Evolutionary conservation across 1,139 yeast species (phyloP).

Genomic region (Wickerhamomyces sp.): DNA sequence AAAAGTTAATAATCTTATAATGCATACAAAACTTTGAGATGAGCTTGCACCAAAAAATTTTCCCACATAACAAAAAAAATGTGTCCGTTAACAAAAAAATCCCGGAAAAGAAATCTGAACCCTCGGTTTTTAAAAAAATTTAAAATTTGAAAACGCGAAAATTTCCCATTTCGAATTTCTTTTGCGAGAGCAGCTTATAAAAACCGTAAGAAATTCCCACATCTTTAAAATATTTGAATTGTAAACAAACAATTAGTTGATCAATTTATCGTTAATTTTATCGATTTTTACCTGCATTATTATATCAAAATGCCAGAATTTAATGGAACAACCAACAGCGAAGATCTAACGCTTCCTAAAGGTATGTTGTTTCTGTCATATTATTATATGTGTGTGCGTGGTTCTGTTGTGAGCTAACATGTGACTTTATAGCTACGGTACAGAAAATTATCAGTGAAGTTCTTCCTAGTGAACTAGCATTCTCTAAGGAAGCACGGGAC

Average conservation of each 20-base stretch:
- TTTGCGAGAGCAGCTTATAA: no score
- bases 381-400: neutral
- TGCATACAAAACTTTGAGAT: neutral
- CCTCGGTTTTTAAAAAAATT: no score
- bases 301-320: conserved; percentile 22
- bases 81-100: neutral
- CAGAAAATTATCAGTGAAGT: conserved; percentile 92
- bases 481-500: conserved; percentile 92
- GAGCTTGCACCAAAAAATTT: conserved; percentile 2
- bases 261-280: no score
- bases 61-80: neutral
- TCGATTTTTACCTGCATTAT: no score
- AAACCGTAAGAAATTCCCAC: no score
- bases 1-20: neutral
- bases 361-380: conserved; percentile 18
- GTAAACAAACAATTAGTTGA: neutral
- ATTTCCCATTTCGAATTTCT: no score
- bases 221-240: neutral
- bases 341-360: conserved; percentile 30
- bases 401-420: no score
- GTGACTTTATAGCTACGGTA: conserved; percentile 66
- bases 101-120: no score
- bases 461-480: conserved; percentile 78
- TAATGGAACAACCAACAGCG: conserved; percentile 21
- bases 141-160: no score